A percentile compares a stretch with the other conserved stretches of the same genome.
Evolutionary conservation across 2,329 filamentous ascomycete species (phyloP).

Genomic region (Paracoccidioides brasiliensis): DNA sequence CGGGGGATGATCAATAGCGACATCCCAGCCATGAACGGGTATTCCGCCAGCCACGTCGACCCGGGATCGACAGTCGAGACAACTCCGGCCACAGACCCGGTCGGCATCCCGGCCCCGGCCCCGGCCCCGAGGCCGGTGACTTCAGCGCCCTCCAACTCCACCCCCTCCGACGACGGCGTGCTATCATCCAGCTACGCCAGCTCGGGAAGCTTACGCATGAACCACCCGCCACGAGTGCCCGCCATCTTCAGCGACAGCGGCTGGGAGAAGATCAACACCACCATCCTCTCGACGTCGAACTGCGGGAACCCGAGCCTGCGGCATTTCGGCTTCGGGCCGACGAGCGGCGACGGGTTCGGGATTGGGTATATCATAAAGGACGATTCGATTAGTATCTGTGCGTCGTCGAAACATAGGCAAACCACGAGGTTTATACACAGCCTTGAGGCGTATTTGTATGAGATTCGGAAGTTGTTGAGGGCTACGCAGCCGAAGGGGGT

Average conservation of each 20-base stretch:
- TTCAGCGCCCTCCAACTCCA: constrained; percentile 17
- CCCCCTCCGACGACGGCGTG: constrained; percentile 29
- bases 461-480: constrained; percentile 72
- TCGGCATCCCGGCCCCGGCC: constrained; percentile 13
- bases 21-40: constrained; percentile 44
- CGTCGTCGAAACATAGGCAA: constrained; percentile 84
- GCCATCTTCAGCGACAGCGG: constrained; percentile 74
- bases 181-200: constrained; percentile 39
- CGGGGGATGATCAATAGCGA: constrained; percentile 35
- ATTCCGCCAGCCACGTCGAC: constrained; percentile 43
- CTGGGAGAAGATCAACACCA: constrained; percentile 92
- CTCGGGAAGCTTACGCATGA: constrained; percentile 33
- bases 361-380: constrained; percentile 99
- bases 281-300: constrained; percentile 92
- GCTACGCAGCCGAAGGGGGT: constrained; percentile 44
- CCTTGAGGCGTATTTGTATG: constrained; percentile 77
- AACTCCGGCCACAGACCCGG: too few species aligned
- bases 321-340: constrained; percentile 94
- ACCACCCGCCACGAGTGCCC: constrained; percentile 40
- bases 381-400: constrained; percentile 78
- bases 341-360: constrained; percentile 84
- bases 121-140: constrained; percentile 3
- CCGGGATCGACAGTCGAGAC: constrained; percentile 13
- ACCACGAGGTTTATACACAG: constrained; percentile 83
- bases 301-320: constrained; percentile 90